Conservation (phyloP, 805 yeast species). For the Wickerhamiella slavikovae region DNA sequence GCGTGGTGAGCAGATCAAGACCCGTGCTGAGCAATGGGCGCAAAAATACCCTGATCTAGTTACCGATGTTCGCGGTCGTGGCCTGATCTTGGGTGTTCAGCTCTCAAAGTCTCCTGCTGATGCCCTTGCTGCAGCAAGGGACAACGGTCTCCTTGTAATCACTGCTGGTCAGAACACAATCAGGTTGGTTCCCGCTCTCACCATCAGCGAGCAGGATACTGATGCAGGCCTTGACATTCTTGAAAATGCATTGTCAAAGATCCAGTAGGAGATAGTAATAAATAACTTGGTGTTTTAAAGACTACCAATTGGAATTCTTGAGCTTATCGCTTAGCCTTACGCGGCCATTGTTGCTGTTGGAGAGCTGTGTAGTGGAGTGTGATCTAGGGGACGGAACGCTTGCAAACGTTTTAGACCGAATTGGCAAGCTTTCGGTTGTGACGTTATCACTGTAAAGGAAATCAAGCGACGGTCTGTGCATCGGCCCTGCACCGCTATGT, state of each 20-base stretch:
- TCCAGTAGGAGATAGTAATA: not conserved
- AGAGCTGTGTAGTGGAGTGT: not conserved
- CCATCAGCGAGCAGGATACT: constrained; percentile 49
- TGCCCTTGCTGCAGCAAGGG: constrained; percentile 50
- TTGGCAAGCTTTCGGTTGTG: no score
- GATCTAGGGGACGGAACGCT: no score
- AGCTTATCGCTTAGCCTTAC: not conserved
- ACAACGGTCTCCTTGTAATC: constrained; percentile 62
- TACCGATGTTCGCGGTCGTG: constrained; percentile 64
- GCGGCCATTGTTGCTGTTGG: not conserved
- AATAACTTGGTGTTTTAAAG: not conserved
- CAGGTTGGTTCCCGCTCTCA: constrained; percentile 82
- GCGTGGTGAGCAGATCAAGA: constrained; percentile 36
- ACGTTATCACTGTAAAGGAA: no score
- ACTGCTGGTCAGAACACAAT: constrained; percentile 86
- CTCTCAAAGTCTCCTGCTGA: constrained; percentile 39
- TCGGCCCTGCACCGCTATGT: no score
- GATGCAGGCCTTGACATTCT: constrained; percentile 54
- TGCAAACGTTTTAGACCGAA: no score
- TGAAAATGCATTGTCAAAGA: constrained; percentile 26
- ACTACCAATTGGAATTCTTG: not conserved
- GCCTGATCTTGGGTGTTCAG: constrained; percentile 71
- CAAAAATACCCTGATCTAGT: constrained; percentile 40
- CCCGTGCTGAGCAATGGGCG: constrained; percentile 24
- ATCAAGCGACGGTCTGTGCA: no score